These are phyloP conservation scores for Tricholoma flavovirens DNA, from an alignment of 768 basidiomycete genomes.

Conservation along the genomic window DNA sequence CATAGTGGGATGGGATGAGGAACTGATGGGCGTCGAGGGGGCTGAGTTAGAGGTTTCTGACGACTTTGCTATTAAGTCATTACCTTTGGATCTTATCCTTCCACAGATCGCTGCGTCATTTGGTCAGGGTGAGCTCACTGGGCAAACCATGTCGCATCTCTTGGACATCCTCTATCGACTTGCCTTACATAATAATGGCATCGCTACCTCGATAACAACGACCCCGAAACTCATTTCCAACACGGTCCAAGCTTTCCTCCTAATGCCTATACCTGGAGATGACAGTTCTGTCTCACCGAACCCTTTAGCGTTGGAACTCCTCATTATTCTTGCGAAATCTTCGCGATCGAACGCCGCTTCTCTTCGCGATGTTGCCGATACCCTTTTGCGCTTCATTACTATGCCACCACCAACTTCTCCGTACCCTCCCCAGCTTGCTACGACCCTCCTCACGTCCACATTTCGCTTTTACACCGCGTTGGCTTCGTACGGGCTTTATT, in stretches of 20 bases:
- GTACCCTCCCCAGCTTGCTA: slow-evolving; percentile 38
- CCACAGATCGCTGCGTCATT: slow-evolving; percentile 42
- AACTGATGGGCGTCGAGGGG: slow-evolving; percentile 29
- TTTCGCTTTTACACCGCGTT: slow-evolving; percentile 61
- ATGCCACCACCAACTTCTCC: slow-evolving; percentile 42
- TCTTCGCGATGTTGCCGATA: slow-evolving; percentile 52
- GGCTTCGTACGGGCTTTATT: slow-evolving; percentile 74
- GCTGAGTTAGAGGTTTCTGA: slow-evolving; percentile 40
- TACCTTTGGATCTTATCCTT: slow-evolving; percentile 37
- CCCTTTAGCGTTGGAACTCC: slow-evolving; percentile 49
- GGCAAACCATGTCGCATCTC: slow-evolving; percentile 48
- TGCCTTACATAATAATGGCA: slow-evolving; percentile 49
- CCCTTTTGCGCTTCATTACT: slow-evolving; percentile 68
- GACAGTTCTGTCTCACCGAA: slow-evolving; percentile 32
- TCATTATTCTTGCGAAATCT: slow-evolving; percentile 52
- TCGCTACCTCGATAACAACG: slow-evolving; percentile 45
- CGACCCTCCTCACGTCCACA: slow-evolving; percentile 46
- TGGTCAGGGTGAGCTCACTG: slow-evolving; percentile 36
- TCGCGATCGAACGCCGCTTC: slow-evolving; percentile 63
- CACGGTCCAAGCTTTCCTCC: slow-evolving; percentile 52
- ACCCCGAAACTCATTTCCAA: slow-evolving; percentile 48
- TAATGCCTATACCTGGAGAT: slow-evolving; percentile 42
- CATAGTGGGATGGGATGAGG: slow-evolving; percentile 58
- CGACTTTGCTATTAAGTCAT: slow-evolving; percentile 26
- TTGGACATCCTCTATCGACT: slow-evolving; percentile 56